Conservation (phyloP, 2,329 filamentous ascomycete genomes). For the Diaporthe longicolla region DNA sequence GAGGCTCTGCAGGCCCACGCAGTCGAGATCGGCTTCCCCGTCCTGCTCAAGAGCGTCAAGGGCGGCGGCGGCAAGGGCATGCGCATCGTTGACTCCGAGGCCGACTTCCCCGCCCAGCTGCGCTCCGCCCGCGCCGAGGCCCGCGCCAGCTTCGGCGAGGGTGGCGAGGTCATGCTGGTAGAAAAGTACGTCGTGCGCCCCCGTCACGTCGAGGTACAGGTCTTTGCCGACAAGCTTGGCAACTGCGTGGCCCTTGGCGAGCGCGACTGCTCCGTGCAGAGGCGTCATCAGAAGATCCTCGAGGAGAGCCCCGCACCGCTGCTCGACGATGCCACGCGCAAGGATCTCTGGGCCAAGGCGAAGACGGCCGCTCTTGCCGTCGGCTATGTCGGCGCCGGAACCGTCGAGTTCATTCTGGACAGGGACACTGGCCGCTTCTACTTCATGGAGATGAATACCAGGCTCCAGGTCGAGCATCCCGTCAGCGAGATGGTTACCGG, state of each 20-base stretch:
- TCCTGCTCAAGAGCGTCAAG: slow-evolving; percentile 84
- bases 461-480: slow-evolving; percentile 96
- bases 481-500: slow-evolving; percentile 82
- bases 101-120: slow-evolving; percentile 79
- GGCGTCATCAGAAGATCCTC: slow-evolving; percentile 90
- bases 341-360: slow-evolving; percentile 77
- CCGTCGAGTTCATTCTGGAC: slow-evolving; percentile 92
- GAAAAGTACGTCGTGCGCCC: slow-evolving; percentile 86
- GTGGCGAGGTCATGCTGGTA: slow-evolving; percentile 84
- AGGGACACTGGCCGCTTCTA: slow-evolving; percentile 85
- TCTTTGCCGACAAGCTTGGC: slow-evolving; percentile 87
- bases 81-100: slow-evolving; percentile 77
- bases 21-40: slow-evolving; percentile 76
- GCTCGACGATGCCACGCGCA: slow-evolving; percentile 69
- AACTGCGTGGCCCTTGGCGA: slow-evolving; percentile 88
- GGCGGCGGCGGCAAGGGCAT: slow-evolving; percentile 90
- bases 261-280: slow-evolving; percentile 88
- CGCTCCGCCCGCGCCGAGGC: slow-evolving; percentile 82
- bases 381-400: slow-evolving; percentile 90
- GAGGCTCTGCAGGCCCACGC: slow-evolving; percentile 76
- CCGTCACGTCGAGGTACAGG: slow-evolving; percentile 90
- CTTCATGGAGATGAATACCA: slow-evolving; percentile 87
- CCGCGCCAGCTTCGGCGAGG: slow-evolving; percentile 83
- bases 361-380: slow-evolving; percentile 79
- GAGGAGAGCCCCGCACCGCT: slow-evolving; percentile 89